Percentiles rank a stretch among this genome's conserved stretches.
These are phyloP conservation scores for Acacia crassicarpa DNA, from an alignment of 306 rosid species.

Conservation along the genomic window DNA sequence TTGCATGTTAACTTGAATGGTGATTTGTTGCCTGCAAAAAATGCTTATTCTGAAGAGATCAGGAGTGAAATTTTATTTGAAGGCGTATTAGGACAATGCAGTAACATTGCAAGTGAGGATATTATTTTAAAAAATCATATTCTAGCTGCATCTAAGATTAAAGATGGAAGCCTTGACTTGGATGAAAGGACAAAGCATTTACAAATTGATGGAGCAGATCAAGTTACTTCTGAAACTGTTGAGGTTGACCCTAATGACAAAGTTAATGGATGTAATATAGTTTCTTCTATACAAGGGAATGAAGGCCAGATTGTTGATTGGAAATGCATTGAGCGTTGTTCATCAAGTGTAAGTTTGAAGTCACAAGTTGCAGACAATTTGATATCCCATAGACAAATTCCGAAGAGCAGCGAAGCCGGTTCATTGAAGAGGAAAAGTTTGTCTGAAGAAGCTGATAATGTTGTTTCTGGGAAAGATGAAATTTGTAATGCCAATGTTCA, in stretches of 20 bases:
- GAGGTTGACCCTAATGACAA: constrained; percentile 32
- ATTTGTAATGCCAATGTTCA: constrained; percentile 29
- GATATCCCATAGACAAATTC: constrained; percentile 27
- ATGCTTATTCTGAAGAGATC: constrained; percentile 37
- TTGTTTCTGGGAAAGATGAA: constrained; percentile 25
- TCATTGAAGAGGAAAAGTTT: constrained; percentile 25
- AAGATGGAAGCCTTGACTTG: constrained; percentile 32
- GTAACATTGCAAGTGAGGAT: constrained; percentile 26
- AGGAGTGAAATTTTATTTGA: constrained; percentile 26
- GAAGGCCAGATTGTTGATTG: constrained; percentile 20
- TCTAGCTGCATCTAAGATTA: constrained; percentile 28
- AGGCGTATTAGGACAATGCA: constrained; percentile 26
- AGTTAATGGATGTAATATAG: constrained; percentile 28
- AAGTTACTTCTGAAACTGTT: constrained; percentile 28
- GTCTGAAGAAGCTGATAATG: constrained; percentile 39
- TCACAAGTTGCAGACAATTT: constrained; percentile 31
- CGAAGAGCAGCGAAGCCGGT: constrained; percentile 27
- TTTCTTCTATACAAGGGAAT: constrained; percentile 32
- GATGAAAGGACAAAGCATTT: constrained; percentile 30
- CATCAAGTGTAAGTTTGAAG: constrained; percentile 28
- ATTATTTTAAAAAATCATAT: constrained; percentile 24
- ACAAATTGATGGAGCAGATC: constrained; percentile 27
- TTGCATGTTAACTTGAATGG: constrained; percentile 27
- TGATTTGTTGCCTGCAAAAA: constrained; percentile 31
- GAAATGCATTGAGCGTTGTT: constrained; percentile 36